These are phyloP conservation scores for Colletotrichum eremochloae DNA, from an alignment of 2,329 filamentous ascomycete species.

Conservation along the genomic window DNA sequence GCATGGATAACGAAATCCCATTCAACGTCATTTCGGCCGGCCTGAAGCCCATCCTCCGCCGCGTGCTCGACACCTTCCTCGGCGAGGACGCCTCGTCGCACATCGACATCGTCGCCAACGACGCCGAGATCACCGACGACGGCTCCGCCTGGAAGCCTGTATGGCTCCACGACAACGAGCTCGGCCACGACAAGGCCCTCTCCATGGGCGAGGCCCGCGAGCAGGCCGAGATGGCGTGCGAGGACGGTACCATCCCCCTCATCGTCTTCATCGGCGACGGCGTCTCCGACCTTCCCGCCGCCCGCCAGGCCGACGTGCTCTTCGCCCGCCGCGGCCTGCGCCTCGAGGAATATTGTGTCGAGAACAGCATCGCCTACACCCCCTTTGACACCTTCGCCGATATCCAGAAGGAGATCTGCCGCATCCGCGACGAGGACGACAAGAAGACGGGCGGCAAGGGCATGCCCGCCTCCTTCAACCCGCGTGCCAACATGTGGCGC, in stretches of 20 bases:
- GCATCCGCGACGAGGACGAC: conserved; percentile 70
- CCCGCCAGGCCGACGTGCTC: conserved; percentile 75
- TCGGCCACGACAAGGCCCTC: conserved; percentile 76
- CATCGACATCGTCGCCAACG: conserved; percentile 78
- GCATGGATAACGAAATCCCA: conserved; percentile 71
- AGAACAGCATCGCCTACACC: conserved; percentile 71
- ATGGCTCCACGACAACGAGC: conserved; percentile 74
- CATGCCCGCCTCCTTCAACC: conserved; percentile 73
- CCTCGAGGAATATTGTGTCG: conserved; percentile 75
- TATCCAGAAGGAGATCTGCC: conserved; percentile 71
- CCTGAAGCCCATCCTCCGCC: conserved; percentile 72
- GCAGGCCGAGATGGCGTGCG: conserved; percentile 64
- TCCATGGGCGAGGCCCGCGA: conserved; percentile 73
- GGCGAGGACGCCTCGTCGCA: conserved; percentile 70
- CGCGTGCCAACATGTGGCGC: conserved; percentile 77
- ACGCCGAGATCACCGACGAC: conserved; percentile 70
- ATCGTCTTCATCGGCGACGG: conserved; percentile 80
- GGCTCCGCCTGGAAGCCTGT: conserved; percentile 74
- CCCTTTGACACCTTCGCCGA: conserved; percentile 76
- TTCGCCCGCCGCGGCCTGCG: conserved; percentile 75
- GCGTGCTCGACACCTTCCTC: conserved; percentile 74
- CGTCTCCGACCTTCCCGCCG: conserved; percentile 75
- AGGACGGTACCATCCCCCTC: conserved; percentile 73
- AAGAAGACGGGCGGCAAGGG: conserved; percentile 71
- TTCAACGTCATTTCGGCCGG: conserved; percentile 80